Evolutionary conservation across 2,329 filamentous ascomycete genomes (phyloP).

Genomic region (Dactylellina parvicollis): DNA sequence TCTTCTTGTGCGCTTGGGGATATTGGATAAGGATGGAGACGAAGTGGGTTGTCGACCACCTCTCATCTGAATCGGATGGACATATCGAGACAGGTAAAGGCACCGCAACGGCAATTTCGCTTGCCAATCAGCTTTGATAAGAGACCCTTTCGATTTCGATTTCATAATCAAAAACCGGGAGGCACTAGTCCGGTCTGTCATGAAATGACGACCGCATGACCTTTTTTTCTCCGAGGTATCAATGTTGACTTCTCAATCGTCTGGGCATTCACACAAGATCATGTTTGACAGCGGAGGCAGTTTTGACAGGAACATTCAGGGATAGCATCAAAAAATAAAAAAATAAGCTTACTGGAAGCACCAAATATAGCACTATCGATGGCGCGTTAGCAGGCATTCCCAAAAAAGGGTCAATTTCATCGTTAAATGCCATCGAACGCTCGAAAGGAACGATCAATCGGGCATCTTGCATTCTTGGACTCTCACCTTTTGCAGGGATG

Average conservation of each 20-base stretch:
- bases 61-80: conserved; percentile 20
- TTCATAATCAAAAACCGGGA: conserved; percentile 31
- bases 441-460: background rate
- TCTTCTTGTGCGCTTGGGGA: conserved; percentile 6
- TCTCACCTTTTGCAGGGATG: conserved; percentile 20
- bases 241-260: conserved; percentile 15
- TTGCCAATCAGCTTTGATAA: conserved; percentile 49
- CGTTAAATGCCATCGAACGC: conserved; percentile 23
- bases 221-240: conserved; percentile 31
- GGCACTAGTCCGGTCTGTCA: conserved; percentile 17
- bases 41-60: conserved; percentile 3
- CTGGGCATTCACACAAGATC: background rate
- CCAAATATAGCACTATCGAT: conserved; percentile 46
- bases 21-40: conserved; percentile 17
- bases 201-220: conserved; percentile 39
- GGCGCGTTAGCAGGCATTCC: conserved; percentile 41
- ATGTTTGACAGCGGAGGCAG: conserved; percentile 27
- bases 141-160: conserved; percentile 41
- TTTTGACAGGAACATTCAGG: conserved; percentile 1
- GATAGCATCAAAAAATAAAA: conserved; percentile 3
- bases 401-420: conserved; percentile 32
- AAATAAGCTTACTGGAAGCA: conserved; percentile 1
- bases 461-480: conserved; percentile 26
- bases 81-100: conserved; percentile 29
- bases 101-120: conserved; percentile 39